Conservation (phyloP, 2,329 filamentous ascomycete genomes). For the Mollisiaceae sp. region DNA sequence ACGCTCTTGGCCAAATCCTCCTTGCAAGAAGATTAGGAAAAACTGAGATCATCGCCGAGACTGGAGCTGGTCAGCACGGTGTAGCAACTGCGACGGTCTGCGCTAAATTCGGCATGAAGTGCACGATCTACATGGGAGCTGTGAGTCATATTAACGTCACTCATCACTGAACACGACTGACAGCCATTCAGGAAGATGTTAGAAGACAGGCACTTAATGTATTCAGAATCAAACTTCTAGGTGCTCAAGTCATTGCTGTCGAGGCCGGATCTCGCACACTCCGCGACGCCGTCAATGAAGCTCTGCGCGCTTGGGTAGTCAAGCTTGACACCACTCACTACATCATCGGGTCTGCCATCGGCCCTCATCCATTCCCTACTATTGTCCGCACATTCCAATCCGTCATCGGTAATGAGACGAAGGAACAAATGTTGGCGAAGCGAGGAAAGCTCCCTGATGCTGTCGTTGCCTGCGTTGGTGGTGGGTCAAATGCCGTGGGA, state of each 20-base stretch:
- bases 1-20: constrained; percentile 91
- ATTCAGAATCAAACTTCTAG: constrained; percentile 96
- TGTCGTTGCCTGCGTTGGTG: constrained; percentile 94
- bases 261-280: constrained; percentile 86
- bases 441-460: constrained; percentile 91
- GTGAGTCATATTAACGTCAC: constrained; percentile 33
- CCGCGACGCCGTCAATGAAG: constrained; percentile 92
- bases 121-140: constrained; percentile 97
- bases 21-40: constrained; percentile 87
- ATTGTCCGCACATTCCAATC: constrained; percentile 98
- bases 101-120: constrained; percentile 98
- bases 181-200: constrained; percentile 72
- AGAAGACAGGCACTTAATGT: constrained; percentile 96
- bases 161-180: constrained; percentile 19
- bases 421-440: constrained; percentile 84
- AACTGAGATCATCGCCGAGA: constrained; percentile 97
- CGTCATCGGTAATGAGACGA: constrained; percentile 94
- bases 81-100: constrained; percentile 97
- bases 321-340: constrained; percentile 95
- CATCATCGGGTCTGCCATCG: constrained; percentile 96
- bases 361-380: constrained; percentile 95
- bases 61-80: constrained; percentile 95
- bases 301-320: constrained; percentile 91
- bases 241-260: constrained; percentile 89
- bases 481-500: constrained; percentile 91